Conservation (phyloP, 768 basidiomycete genomes). For the Russula sp. region DNA sequence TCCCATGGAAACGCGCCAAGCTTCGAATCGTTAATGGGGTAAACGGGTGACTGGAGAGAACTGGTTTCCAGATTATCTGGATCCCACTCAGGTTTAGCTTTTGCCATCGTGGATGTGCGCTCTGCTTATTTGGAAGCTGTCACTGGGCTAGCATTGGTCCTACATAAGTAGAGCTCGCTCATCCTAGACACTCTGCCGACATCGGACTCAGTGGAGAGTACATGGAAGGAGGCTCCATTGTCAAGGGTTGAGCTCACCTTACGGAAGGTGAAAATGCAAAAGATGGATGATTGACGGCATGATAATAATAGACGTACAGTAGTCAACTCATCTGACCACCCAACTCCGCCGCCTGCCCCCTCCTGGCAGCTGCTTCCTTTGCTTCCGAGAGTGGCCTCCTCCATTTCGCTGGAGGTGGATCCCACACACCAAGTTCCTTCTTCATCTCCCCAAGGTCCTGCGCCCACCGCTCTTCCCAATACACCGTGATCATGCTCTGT, state of each 20-base stretch:
- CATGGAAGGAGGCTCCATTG: constrained; percentile 12
- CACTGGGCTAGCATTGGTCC: constrained; percentile 1
- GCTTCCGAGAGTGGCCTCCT: constrained; percentile 63
- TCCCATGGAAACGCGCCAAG: background rate
- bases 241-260: constrained; percentile 20
- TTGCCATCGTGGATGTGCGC: background rate
- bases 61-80: background rate
- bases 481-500: constrained; percentile 78
- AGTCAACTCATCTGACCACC: constrained; percentile 16
- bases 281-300: constrained; percentile 15
- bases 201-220: background rate
- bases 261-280: constrained; percentile 13
- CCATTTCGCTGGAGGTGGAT: constrained; percentile 74
- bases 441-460: constrained; percentile 80
- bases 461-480: constrained; percentile 95
- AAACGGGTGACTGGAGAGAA: constrained; percentile 1
- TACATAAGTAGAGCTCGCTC: background rate
- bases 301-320: constrained; percentile 20
- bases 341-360: constrained; percentile 4
- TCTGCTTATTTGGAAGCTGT: constrained; percentile 11
- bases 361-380: constrained; percentile 45
- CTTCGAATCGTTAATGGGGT: background rate
- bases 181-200: background rate
- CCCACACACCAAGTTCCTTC: constrained; percentile 79
- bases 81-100: background rate